Evolutionary conservation across 164 flowering plant species (phyloP).

Genomic region (Vitis rotundifolia): DNA sequence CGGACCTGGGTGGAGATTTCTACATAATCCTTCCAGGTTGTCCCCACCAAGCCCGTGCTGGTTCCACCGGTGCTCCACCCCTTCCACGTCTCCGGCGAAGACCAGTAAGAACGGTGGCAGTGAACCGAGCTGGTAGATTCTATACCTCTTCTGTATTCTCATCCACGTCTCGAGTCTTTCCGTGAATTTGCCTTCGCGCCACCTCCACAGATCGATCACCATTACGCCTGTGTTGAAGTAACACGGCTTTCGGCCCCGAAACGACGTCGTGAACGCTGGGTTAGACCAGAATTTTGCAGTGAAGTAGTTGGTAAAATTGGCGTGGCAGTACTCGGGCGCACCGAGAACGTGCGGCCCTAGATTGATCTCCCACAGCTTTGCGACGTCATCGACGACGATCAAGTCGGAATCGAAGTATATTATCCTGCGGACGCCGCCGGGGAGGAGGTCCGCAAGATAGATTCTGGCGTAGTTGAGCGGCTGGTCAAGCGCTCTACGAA

Average conservation of each 20-base stretch:
- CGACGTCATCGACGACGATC: slow-evolving; percentile 68
- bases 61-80: slow-evolving; percentile 78
- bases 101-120: slow-evolving; percentile 75
- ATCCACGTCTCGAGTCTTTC: slow-evolving; percentile 67
- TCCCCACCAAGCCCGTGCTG: slow-evolving; percentile 87
- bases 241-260: slow-evolving; percentile 44
- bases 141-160: slow-evolving; percentile 54
- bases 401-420: slow-evolving; percentile 81
- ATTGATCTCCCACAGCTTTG: slow-evolving; percentile 51
- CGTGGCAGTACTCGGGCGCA: slow-evolving; percentile 84
- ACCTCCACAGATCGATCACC: slow-evolving; percentile 68
- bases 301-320: slow-evolving; percentile 72
- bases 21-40: slow-evolving; percentile 57
- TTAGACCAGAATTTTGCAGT: slow-evolving; percentile 58
- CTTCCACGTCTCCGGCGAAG: slow-evolving; percentile 68
- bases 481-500: slow-evolving; percentile 71
- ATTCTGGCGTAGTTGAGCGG: slow-evolving; percentile 81
- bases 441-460: slow-evolving; percentile 65
- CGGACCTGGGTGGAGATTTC: slow-evolving; percentile 74
- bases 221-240: slow-evolving; percentile 88
- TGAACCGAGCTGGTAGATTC: slow-evolving; percentile 78
- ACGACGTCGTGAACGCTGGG: slow-evolving; percentile 27
- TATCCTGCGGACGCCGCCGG: slow-evolving; percentile 46
- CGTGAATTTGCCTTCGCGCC: slow-evolving; percentile 56
- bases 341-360: slow-evolving; percentile 54